phyloP scores from a whole-genome alignment of 192 early-diverging fungal genomes.

The Mortierella antarctica region DNA sequence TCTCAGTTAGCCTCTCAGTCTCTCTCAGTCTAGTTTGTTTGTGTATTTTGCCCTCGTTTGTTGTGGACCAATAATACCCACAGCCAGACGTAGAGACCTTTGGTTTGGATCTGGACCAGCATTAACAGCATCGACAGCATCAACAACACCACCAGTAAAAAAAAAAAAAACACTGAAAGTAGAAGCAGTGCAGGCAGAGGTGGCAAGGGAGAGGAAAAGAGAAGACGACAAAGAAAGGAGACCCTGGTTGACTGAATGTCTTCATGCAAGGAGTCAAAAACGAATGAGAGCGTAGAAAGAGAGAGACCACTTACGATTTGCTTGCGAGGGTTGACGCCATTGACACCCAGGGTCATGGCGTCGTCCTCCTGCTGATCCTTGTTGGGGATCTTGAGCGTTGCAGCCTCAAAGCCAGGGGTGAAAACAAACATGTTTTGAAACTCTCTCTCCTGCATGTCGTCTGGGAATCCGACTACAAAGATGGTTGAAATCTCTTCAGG shows the following conservation, averaged over 20 bases:
- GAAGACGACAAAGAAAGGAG: not conserved
- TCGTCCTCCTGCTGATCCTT: slow-evolving; percentile 71
- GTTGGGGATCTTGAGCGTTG: slow-evolving; percentile 92
- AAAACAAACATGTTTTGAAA: slow-evolving; percentile 99
- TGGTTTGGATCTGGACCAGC: not conserved
- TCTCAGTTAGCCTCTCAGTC: not conserved
- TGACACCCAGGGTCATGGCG: slow-evolving; percentile 57
- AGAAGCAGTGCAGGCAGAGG: not conserved
- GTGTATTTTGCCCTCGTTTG: no score
- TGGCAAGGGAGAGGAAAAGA: not conserved
- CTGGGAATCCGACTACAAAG: slow-evolving; percentile 99
- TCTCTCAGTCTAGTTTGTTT: no score
- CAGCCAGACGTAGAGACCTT: no score
- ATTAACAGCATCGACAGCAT: slow-evolving; percentile 1
- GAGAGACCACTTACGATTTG: slow-evolving; percentile 82
- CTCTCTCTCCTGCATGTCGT: slow-evolving; percentile 98
- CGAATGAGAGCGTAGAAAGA: not conserved
- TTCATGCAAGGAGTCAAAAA: not conserved
- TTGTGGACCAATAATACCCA: no score
- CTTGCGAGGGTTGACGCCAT: slow-evolving; percentile 70
- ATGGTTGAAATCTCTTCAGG: slow-evolving; percentile 97
- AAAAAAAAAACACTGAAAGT: slow-evolving; percentile 6
- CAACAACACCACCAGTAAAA: not conserved
- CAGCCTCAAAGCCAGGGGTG: slow-evolving; percentile 96
- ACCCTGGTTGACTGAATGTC: no score